Percentiles rank a stretch among this genome's conserved stretches.
These are phyloP conservation scores for Colletotrichum navitas DNA, from an alignment of 2,329 filamentous ascomycete species.

Conservation along the genomic window DNA sequence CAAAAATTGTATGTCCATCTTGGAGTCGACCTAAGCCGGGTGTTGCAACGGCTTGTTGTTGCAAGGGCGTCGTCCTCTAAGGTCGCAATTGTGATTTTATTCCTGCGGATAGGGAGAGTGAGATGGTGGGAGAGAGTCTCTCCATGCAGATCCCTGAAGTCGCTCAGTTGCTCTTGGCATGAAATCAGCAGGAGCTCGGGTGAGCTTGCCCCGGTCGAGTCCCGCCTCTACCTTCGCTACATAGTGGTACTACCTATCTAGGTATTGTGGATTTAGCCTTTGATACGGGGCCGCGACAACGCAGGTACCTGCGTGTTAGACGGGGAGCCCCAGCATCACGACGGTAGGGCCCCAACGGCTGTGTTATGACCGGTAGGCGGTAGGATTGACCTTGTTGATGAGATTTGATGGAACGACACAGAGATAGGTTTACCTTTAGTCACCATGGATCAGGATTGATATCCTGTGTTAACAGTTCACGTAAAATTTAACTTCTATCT, in stretches of 20 bases:
- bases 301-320: conserved; percentile 16
- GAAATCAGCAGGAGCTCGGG: conserved; percentile 41
- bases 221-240: background rate
- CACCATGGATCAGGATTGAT: background rate
- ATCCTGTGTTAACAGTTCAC: conserved; percentile 25
- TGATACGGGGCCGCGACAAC: conserved; percentile 12
- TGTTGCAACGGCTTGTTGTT: background rate
- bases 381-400: background rate
- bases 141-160: conserved; percentile 9
- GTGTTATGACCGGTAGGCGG: background rate
- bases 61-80: background rate
- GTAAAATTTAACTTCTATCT: conserved; percentile 26
- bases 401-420: background rate
- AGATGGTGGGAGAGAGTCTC: background rate
- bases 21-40: background rate
- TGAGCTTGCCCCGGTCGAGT: conserved; percentile 34
- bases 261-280: background rate
- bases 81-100: background rate
- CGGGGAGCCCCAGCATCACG: background rate
- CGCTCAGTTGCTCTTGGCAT: conserved; percentile 29
- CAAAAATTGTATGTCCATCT: conserved; percentile 32
- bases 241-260: background rate
- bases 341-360: background rate
- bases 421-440: background rate
- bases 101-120: background rate